phyloP scores from a whole-genome alignment of 306 rosid genomes.

The Cyclanthera cordifolia region DNA sequence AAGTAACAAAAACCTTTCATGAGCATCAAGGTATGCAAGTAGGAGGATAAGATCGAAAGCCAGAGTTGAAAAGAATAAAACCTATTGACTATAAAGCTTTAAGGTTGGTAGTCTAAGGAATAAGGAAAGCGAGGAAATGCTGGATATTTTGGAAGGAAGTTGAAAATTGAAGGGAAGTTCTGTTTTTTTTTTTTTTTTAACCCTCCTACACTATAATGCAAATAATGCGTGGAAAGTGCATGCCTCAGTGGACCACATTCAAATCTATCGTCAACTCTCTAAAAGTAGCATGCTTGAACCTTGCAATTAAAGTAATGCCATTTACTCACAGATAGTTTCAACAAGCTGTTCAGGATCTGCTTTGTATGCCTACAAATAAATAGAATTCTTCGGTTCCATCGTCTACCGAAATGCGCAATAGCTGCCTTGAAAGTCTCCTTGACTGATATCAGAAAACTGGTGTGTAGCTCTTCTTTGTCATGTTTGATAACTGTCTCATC shows the following conservation, averaged over 20 bases:
- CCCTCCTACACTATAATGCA: not conserved
- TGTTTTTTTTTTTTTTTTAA: too few relatives aligned
- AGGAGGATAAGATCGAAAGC: not conserved
- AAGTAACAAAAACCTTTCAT: not conserved
- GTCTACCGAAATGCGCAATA: conserved; percentile 46
- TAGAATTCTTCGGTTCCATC: conserved; percentile 66
- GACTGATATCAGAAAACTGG: conserved; percentile 47
- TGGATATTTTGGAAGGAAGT: not conserved
- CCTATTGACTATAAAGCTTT: not conserved
- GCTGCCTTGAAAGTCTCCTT: conserved; percentile 71
- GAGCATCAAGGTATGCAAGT: not conserved
- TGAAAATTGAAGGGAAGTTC: too few relatives aligned
- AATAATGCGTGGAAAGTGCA: not conserved
- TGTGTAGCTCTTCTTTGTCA: conserved; percentile 50
- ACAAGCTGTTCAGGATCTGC: conserved; percentile 46
- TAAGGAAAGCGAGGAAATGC: not conserved
- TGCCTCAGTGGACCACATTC: not conserved
- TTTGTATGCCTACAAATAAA: conserved; percentile 55
- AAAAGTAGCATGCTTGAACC: conserved; percentile 5
- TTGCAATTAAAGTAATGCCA: not conserved
- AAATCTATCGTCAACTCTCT: not conserved
- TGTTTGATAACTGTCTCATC: conserved; percentile 43
- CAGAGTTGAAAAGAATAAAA: not conserved
- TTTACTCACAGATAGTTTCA: conserved; percentile 71
- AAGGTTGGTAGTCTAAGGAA: not conserved